Base-by-base conservation (phyloP, 768 basidiomycete genomes). In the Paxillus involutus region DNA sequence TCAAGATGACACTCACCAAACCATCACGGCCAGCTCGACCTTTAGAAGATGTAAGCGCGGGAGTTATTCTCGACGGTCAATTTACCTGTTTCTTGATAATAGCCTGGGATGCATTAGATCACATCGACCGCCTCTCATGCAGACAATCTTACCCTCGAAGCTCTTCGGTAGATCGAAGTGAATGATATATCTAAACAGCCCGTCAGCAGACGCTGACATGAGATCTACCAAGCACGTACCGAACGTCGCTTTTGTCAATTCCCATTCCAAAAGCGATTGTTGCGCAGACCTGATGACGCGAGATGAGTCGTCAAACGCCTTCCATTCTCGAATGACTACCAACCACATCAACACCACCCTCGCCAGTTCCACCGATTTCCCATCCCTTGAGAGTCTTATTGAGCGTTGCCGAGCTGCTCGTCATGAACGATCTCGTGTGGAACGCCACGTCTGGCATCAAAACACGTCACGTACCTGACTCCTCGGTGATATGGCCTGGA, bases 241-340 rank as follows among this genome's bases (percentile, higher is more conserved):
- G 78, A 49, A 90, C 88, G 57, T 91, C 85, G 17, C 80, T 74
- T 71, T 92, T 93, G 65, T 94, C 90, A 43, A 94, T 92, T 2
- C 91, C 91, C 73, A 92, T 84, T 2, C 91, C 91, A 60, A 93
- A 94, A 5, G 91, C 91, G 47, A 93, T 81, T 0, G 89, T 90
- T 10, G 88, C 88, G 24, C 88, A 84, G 41, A 89, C 85, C 86
- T 88, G 14, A 37, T 8, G 49, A n/a, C 7, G 33, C 30, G 9
- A 17, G 21, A 33, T 52, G 40, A 42, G 47, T 39, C 19, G 48
- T 19, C 3, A 13, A 36, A n/a, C 9, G 2, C 21, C 2, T 26
- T 8, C 37, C 9, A 0, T 6, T 6, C 0, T 39, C 21, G 19
- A 44, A 42, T 40, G 33, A 42, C 44, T 3, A 67, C 85, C 55